These are phyloP conservation scores for Colletotrichum eremochloae DNA, from an alignment of 2,329 filamentous ascomycete species.

Conservation along the genomic window DNA sequence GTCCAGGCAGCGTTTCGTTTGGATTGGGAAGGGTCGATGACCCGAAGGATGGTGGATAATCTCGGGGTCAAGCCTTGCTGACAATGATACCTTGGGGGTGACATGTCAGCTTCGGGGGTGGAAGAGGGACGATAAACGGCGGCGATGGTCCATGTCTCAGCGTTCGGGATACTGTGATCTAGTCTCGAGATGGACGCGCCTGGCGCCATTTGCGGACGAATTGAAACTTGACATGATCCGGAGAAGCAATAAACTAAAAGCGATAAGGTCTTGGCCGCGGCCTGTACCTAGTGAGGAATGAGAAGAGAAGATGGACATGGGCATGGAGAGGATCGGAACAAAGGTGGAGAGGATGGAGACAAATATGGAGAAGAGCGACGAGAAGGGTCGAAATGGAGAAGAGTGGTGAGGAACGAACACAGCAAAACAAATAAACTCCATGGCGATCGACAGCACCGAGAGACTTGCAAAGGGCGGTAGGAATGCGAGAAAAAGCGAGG, in stretches of 20 bases:
- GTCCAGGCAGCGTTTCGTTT: too few species aligned
- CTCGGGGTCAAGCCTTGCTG: background rate
- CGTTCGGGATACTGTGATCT: background rate
- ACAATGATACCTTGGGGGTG: background rate
- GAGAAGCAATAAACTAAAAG: constrained; percentile 1
- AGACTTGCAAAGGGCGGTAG: background rate
- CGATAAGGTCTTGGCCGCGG: constrained; percentile 4
- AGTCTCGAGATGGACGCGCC: background rate
- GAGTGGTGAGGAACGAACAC: background rate
- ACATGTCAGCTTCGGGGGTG: background rate
- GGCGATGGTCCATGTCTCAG: constrained; percentile 9
- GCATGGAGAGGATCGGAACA: constrained; percentile 1
- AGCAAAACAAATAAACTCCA: background rate
- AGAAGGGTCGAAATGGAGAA: constrained; percentile 1
- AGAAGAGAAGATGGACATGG: background rate
- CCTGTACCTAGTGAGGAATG: background rate
- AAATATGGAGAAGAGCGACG: constrained; percentile 1
- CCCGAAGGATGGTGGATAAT: constrained; percentile 4
- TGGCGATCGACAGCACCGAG: background rate
- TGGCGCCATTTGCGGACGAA: background rate
- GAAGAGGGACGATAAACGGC: background rate
- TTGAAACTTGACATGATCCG: background rate
- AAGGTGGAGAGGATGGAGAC: background rate
- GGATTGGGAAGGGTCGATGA: constrained; percentile 1
- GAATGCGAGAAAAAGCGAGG: background rate